Evolutionary conservation across 805 yeast species (phyloP), one percentile per base, ranked within the genome.

Genomic region (Ogataea pignaliae): DNA sequence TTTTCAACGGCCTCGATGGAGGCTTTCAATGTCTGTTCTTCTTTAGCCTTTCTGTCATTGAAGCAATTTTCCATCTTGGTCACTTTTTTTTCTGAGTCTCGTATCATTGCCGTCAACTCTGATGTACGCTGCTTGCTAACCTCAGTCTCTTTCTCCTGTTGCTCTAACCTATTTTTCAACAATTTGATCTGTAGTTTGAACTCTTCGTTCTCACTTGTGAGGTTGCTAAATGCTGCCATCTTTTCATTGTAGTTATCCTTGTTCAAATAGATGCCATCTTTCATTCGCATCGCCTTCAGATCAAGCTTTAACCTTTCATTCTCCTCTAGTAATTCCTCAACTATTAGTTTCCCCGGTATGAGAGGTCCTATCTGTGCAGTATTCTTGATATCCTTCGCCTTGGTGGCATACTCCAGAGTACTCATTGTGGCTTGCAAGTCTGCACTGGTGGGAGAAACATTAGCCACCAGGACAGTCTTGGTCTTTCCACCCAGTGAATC

Each of bases 381-480:
- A 51, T 78, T 78, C 50, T 67, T 68, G 42, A 78, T 75, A 47
- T 69, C 72, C 49, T 78, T 78, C 7, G 82, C 83, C 51, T 76
- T 76, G 26, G 76, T 65, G 0, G 83, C 83, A 57, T 78, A 78
- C 39, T 76, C 78, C 33, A 78, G 59, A 0, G 83, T 77, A 30
- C 78, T 73, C 3, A 70, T 51, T 3, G 82, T 76, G 46, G 78
- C 79, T n/a, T 70, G 71, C 17, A 66, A 57, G 50, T 76, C 78
- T 17, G 66, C 46, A 29, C 63, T 60, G 5, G 79, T 71, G 0
- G 95, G 95, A 0, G 95, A 81, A 0, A 88, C 71, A 59, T 95
- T 88, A 16, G 93, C 93, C n/a, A 88, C 75, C 85, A 88, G 79
- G 1, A 83, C 83, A 0, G 95, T 89, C 56, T 84, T 85, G n/a